Conservation (phyloP, 192 early-diverging fungal genomes). For the Gaertneriomyces semiglobifer region DNA sequence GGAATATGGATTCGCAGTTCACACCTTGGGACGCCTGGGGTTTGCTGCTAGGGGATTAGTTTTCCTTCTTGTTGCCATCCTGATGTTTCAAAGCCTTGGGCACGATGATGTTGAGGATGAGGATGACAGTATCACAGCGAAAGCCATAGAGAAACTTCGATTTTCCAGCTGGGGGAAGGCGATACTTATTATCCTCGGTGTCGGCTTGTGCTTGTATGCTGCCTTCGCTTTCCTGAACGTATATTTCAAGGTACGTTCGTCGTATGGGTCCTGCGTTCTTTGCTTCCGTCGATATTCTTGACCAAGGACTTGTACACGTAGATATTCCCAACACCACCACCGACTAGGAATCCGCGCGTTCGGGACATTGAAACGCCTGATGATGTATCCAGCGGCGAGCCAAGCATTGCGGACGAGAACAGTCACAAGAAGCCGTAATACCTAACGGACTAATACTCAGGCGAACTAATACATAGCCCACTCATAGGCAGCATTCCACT, state of each 20-base stretch:
- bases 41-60: slow-evolving; percentile 43
- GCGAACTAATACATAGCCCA: too few species aligned
- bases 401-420: too few species aligned
- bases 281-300: not conserved
- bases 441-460: too few species aligned
- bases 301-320: not conserved
- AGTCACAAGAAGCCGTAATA: too few species aligned
- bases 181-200: slow-evolving; percentile 13
- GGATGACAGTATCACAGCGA: slow-evolving; percentile 13
- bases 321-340: slow-evolving; percentile 23
- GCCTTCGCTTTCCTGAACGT: slow-evolving; percentile 16
- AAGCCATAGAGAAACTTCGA: slow-evolving; percentile 7
- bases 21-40: slow-evolving; percentile 38
- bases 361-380: too few species aligned
- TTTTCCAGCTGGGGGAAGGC: slow-evolving; percentile 10
- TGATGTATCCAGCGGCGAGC: too few species aligned
- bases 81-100: slow-evolving; percentile 31
- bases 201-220: slow-evolving; percentile 12
- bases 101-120: not conserved
- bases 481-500: too few species aligned
- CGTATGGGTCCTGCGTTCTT: not conserved
- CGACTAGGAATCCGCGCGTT: not conserved
- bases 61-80: slow-evolving; percentile 45
- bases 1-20: slow-evolving; percentile 11
- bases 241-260: slow-evolving; percentile 14